phyloP scores from a whole-genome alignment of 2,329 filamentous ascomycete genomes.

The Fusarium drepaniforme region DNA sequence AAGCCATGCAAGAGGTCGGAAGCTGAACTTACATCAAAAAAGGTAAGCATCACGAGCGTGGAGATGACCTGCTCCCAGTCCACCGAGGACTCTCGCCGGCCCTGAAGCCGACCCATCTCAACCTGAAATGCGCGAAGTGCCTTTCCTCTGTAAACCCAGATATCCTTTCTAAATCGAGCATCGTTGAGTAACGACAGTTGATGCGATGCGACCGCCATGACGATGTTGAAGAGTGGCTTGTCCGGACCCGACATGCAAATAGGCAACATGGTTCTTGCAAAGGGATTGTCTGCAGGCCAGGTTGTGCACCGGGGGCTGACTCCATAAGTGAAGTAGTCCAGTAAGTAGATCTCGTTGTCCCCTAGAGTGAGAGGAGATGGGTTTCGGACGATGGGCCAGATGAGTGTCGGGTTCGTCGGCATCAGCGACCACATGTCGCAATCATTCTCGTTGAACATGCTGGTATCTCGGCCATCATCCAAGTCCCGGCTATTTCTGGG shows the following conservation, averaged over 20 bases:
- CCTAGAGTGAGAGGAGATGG: neutral
- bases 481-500: no score
- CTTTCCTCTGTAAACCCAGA: neutral
- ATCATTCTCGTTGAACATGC: neutral
- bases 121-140: neutral
- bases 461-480: neutral
- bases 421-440: neutral
- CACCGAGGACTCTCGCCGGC: neutral
- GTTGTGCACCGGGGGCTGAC: neutral
- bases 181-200: neutral
- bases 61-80: neutral
- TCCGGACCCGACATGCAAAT: neutral
- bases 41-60: neutral
- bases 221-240: neutral
- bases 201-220: neutral
- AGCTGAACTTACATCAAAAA: neutral
- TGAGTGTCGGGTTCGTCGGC: neutral
- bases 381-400: neutral
- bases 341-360: neutral
- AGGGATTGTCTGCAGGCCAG: neutral
- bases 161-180: neutral
- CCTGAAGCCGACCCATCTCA: neutral
- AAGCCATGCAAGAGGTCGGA: neutral
- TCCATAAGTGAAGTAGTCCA: neutral
- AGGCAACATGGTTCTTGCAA: neutral